These are phyloP conservation scores for Trichocomaceae sp. DNA, from an alignment of 2,329 filamentous ascomycete genomes.

Conservation along the genomic window DNA sequence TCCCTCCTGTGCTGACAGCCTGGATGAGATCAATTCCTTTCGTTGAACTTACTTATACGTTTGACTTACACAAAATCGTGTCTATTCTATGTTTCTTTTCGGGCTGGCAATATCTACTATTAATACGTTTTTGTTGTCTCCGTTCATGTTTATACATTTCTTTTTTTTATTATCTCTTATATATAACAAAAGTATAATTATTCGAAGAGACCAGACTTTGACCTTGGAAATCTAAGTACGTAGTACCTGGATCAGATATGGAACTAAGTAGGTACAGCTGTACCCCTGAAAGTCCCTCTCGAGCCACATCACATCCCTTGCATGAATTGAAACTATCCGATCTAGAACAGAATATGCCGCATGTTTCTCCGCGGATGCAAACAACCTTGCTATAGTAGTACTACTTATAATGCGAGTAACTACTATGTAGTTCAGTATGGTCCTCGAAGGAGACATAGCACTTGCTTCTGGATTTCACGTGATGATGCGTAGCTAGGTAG, in stretches of 20 bases:
- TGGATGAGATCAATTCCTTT: neutral
- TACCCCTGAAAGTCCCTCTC: neutral
- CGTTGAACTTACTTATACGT: conserved; percentile 5
- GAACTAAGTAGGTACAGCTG: too few species aligned
- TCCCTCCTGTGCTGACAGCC: neutral
- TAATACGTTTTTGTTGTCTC: conserved; percentile 1
- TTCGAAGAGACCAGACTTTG: neutral
- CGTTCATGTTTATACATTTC: neutral
- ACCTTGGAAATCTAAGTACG: too few species aligned
- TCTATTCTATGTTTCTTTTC: conserved; percentile 1
- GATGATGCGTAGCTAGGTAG: too few species aligned
- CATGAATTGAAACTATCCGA: neutral
- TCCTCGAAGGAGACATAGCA: too few species aligned
- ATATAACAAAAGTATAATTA: neutral
- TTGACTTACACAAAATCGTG: neutral
- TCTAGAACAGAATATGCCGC: too few species aligned
- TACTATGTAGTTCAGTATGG: too few species aligned
- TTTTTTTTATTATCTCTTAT: neutral
- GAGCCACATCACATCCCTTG: neutral
- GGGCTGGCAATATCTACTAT: neutral
- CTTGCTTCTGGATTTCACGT: too few species aligned
- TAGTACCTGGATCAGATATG: too few species aligned
- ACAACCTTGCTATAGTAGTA: too few species aligned
- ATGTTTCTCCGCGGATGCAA: too few species aligned
- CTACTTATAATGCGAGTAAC: too few species aligned